Percentiles rank a stretch among this genome's conserved stretches.
Evolutionary conservation across 306 rosid species (phyloP).

Genomic region (Crataegus laevigata): DNA sequence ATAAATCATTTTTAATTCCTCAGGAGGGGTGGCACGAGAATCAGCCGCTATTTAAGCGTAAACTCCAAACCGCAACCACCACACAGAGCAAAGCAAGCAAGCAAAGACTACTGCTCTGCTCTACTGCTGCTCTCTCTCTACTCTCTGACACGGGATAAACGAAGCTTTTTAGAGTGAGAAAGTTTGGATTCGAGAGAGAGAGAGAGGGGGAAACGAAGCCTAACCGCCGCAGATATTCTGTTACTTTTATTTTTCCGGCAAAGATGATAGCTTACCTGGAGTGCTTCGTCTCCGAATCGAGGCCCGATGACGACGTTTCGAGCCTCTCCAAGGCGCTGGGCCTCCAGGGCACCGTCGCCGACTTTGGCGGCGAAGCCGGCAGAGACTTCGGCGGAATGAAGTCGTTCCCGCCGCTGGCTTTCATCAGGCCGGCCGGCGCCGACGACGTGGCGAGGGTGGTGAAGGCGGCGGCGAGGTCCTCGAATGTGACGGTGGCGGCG

Average conservation of each 20-base stretch:
- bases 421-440: conserved; percentile 34
- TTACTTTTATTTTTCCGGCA: background rate
- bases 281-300: conserved; percentile 51
- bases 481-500: conserved; percentile 74
- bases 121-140: background rate
- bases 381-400: conserved; percentile 81
- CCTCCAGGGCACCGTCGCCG: conserved; percentile 33
- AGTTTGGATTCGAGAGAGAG: background rate
- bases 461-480: conserved; percentile 26
- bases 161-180: background rate
- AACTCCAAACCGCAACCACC: conserved; percentile 1
- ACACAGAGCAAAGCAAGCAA: background rate
- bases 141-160: background rate
- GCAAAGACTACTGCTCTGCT: background rate
- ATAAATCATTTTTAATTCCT: background rate
- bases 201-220: background rate
- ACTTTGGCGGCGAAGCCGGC: conserved; percentile 29
- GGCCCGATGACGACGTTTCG: conserved; percentile 34
- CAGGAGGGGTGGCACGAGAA: background rate
- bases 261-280: conserved; percentile 82
- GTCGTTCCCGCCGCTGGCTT: conserved; percentile 44
- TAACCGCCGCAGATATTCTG: background rate
- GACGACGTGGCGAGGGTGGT: conserved; percentile 48
- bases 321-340: conserved; percentile 28
- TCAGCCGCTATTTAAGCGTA: conserved; percentile 30